phyloP scores from a whole-genome alignment of 768 basidiomycete genomes.

The Mycena pura region DNA sequence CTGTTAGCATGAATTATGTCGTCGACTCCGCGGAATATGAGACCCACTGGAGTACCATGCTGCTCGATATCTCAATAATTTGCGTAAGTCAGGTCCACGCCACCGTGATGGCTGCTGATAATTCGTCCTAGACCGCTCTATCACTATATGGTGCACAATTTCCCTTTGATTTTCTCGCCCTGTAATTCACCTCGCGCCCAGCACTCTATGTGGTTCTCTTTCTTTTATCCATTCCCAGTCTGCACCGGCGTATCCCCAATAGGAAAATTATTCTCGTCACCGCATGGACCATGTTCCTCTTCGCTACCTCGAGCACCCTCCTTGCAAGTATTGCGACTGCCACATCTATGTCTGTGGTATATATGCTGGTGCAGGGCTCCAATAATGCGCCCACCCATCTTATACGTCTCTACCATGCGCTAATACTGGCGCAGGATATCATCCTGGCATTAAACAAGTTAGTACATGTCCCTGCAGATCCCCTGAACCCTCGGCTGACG shows the following conservation, averaged over 20 bases:
- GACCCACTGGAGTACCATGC: slow-evolving; percentile 1
- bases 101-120: background rate
- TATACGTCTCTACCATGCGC: background rate
- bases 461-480: background rate
- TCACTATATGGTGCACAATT: slow-evolving; percentile 8
- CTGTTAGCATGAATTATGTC: slow-evolving; percentile 14
- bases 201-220: slow-evolving; percentile 13
- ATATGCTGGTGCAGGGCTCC: background rate
- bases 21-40: slow-evolving; percentile 14
- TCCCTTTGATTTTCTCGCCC: background rate
- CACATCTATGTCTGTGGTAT: slow-evolving; percentile 4
- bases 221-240: slow-evolving; percentile 1
- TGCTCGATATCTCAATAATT: slow-evolving; percentile 8
- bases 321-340: background rate
- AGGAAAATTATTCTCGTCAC: too few relatives aligned
- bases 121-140: background rate
- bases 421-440: slow-evolving; percentile 9
- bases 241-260: background rate
- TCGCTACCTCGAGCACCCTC: background rate
- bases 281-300: slow-evolving; percentile 9
- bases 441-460: slow-evolving; percentile 10
- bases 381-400: background rate
- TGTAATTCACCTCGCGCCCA: background rate
- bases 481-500: background rate
- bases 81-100: background rate